Conservation (phyloP, 2,329 filamentous ascomycete species). For the Talaromyces sp. region DNA sequence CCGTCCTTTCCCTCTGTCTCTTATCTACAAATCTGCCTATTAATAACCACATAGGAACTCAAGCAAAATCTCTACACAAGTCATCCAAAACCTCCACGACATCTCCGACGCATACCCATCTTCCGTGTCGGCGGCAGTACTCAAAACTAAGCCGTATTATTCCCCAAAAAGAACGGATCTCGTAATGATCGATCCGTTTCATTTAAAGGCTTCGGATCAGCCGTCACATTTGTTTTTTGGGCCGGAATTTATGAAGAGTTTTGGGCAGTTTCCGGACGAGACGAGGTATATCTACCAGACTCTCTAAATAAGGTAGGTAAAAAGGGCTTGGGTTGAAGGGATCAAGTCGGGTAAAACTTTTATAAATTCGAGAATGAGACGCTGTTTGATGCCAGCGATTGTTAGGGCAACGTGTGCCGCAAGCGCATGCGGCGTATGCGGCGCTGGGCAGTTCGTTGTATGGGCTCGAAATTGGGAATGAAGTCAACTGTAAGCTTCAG, state of each 20-base stretch:
- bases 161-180: neutral
- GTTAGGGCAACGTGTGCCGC: neutral
- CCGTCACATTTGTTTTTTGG: neutral
- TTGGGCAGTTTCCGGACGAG: neutral
- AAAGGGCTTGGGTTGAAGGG: neutral
- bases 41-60: neutral
- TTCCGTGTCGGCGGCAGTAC: neutral
- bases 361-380: neutral
- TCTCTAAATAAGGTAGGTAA: no score
- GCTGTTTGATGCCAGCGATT: neutral
- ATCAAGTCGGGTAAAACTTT: neutral
- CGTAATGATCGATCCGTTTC: neutral
- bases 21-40: neutral
- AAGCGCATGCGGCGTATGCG: neutral
- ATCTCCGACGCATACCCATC: neutral
- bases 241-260: neutral
- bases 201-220: neutral
- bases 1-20: neutral
- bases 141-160: neutral
- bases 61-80: neutral
- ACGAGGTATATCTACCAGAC: neutral
- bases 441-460: neutral
- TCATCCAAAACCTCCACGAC: neutral
- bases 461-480: constrained; percentile 3
- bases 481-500: neutral